Conservation (phyloP, 83 land plant genomes). For the Diphasiastrum complanatum region DNA sequence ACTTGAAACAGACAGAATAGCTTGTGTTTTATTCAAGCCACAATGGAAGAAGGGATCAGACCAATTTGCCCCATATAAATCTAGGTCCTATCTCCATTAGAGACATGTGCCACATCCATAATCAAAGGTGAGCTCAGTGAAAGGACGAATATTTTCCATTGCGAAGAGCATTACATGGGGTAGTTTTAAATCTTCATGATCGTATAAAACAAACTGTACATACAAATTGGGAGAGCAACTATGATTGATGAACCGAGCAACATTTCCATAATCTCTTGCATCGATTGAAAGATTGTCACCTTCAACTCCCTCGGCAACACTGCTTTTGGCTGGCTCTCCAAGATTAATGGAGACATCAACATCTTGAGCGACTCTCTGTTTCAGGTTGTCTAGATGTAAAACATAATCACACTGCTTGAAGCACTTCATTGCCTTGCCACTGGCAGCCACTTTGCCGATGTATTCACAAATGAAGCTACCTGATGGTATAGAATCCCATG, state of each 20-base stretch:
- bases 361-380: constrained; percentile 8
- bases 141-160: constrained; percentile 61
- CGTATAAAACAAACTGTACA: constrained; percentile 61
- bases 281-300: constrained; percentile 34
- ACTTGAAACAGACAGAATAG: no score
- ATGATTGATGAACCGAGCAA: constrained; percentile 90
- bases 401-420: neutral
- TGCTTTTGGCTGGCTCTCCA: neutral
- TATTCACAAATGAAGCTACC: neutral
- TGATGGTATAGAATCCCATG: no score
- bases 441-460: neutral
- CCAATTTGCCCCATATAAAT: no score
- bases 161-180: constrained; percentile 82
- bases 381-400: neutral
- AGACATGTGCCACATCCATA: no score
- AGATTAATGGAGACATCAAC: neutral
- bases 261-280: constrained; percentile 65
- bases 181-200: constrained; percentile 39
- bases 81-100: no score
- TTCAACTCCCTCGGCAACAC: constrained; percentile 16
- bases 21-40: no score
- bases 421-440: neutral
- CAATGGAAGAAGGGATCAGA: no score
- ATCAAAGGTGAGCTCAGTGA: constrained; percentile 70
- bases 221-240: constrained; percentile 80